phyloP scores from a whole-genome alignment of 164 flowering plant species.

The Cinnamomum micranthum region DNA sequence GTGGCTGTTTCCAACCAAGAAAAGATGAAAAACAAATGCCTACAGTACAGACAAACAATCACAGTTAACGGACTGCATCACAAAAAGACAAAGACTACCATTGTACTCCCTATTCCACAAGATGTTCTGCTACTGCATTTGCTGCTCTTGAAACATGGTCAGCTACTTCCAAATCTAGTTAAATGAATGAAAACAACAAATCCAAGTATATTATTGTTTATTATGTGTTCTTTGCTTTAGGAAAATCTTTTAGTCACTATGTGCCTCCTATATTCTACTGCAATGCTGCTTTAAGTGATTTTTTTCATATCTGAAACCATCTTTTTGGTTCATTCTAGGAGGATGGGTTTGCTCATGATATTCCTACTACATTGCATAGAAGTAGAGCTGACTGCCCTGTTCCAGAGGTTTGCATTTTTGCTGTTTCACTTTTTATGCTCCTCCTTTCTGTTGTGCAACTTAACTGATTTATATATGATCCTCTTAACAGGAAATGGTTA shows the following conservation, averaged over 20 bases:
- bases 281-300: too few relatives aligned
- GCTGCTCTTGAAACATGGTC: too few relatives aligned
- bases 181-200: too few relatives aligned
- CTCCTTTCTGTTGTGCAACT: neutral
- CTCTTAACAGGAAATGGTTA: constrained; percentile 80
- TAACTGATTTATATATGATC: constrained; percentile 10
- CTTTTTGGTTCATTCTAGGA: constrained; percentile 40
- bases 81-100: too few relatives aligned
- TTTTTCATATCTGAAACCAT: neutral
- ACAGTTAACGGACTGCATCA: too few relatives aligned
- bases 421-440: neutral
- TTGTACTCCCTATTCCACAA: too few relatives aligned
- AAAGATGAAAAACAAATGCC: too few relatives aligned
- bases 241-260: neutral
- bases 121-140: too few relatives aligned
- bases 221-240: neutral
- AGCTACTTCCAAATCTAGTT: too few relatives aligned
- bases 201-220: too few relatives aligned
- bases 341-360: constrained; percentile 71
- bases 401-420: constrained; percentile 62
- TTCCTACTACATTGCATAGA: constrained; percentile 92
- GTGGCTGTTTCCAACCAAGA: too few relatives aligned
- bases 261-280: neutral
- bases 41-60: too few relatives aligned
- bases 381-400: constrained; percentile 98